phyloP scores from a whole-genome alignment of 2,329 filamentous ascomycete genomes.

The Coniochaeta pulveracea region DNA sequence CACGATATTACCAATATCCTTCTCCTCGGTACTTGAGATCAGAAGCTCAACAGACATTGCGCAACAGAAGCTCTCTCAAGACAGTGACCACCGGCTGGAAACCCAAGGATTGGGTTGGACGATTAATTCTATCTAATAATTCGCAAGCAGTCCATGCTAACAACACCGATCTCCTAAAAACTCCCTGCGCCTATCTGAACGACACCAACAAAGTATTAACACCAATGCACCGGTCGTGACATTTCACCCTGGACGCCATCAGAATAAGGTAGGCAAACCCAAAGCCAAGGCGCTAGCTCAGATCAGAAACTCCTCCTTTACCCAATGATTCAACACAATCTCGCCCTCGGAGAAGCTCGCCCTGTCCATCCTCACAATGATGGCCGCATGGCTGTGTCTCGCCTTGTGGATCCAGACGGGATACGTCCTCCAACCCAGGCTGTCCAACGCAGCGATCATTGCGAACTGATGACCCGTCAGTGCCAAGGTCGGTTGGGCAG shows the following conservation, averaged over 20 bases:
- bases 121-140: too few relatives aligned
- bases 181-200: not conserved
- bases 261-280: not conserved
- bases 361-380: constrained; percentile 66
- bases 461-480: constrained; percentile 70
- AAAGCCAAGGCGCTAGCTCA: constrained; percentile 18
- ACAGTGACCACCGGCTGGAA: too few relatives aligned
- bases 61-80: too few relatives aligned
- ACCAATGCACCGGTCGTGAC: too few relatives aligned
- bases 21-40: too few relatives aligned
- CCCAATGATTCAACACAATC: constrained; percentile 71
- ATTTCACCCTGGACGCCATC: too few relatives aligned
- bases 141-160: too few relatives aligned
- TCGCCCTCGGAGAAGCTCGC: constrained; percentile 63
- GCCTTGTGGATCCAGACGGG: constrained; percentile 66
- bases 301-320: constrained; percentile 60
- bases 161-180: not conserved
- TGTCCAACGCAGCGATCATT: constrained; percentile 70
- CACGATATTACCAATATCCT: too few relatives aligned
- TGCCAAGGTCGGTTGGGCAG: constrained; percentile 59
- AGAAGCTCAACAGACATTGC: too few relatives aligned
- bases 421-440: constrained; percentile 52
- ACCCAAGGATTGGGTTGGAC: too few relatives aligned
- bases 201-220: too few relatives aligned
- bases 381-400: constrained; percentile 78